These are phyloP conservation scores for Fusarium drepaniforme DNA, from an alignment of 2,329 filamentous ascomycete genomes.

Conservation along the genomic window DNA sequence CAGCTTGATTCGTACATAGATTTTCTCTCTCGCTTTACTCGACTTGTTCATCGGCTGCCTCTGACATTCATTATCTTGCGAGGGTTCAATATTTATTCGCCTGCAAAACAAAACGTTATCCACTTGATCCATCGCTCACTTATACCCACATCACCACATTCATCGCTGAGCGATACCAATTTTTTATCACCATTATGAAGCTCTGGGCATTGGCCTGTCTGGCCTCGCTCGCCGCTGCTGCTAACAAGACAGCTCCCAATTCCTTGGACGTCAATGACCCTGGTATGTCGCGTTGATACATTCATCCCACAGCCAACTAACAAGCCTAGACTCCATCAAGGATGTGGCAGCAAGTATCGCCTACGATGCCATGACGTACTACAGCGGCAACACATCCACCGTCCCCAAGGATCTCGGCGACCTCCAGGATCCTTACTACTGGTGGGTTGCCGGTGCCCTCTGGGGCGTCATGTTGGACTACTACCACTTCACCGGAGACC, in stretches of 20 bases:
- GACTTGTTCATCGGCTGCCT: slow-evolving; percentile 6
- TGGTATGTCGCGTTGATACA: slow-evolving; percentile 18
- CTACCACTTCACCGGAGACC: slow-evolving; percentile 74
- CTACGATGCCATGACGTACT: slow-evolving; percentile 72
- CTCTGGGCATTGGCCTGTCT: slow-evolving; percentile 26
- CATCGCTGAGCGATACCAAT: slow-evolving; percentile 19
- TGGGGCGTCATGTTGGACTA: slow-evolving; percentile 79
- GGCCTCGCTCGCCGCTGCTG: slow-evolving; percentile 28
- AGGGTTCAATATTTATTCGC: slow-evolving; percentile 2
- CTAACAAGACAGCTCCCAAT: slow-evolving; percentile 28
- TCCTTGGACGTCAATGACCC: slow-evolving; percentile 36
- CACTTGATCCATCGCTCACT: not conserved
- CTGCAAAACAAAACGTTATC: not conserved
- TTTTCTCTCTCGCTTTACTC: slow-evolving; percentile 8
- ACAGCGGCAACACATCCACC: slow-evolving; percentile 71
- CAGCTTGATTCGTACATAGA: slow-evolving; percentile 2
- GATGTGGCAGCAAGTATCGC: slow-evolving; percentile 71
- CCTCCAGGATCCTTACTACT: slow-evolving; percentile 76
- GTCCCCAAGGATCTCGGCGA: slow-evolving; percentile 68
- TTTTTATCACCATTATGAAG: slow-evolving; percentile 25
- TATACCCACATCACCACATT: not conserved
- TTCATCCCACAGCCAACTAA: slow-evolving; percentile 7
- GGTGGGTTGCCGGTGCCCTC: slow-evolving; percentile 75
- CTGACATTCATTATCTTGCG: slow-evolving; percentile 4
- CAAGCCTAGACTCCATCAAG: slow-evolving; percentile 68